These are phyloP conservation scores for Amniculicola lignicola DNA, from an alignment of 495 filamentous ascomycete species.

Conservation along the genomic window DNA sequence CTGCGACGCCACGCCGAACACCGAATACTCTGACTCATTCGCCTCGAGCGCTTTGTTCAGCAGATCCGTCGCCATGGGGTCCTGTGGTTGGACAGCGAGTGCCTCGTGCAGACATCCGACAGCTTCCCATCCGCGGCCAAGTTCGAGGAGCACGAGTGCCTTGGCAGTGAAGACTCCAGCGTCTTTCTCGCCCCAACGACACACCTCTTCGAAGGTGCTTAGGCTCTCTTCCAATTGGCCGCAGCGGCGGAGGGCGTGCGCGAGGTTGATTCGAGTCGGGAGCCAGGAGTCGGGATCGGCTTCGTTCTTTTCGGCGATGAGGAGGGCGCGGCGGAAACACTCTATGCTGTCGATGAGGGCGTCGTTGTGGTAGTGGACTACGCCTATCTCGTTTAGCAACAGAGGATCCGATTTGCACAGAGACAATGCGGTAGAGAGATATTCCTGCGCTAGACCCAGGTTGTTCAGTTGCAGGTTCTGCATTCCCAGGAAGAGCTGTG, in stretches of 20 bases:
- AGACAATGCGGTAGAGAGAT: conserved; percentile 79
- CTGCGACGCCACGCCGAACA: conserved; percentile 2
- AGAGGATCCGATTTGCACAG: conserved; percentile 78
- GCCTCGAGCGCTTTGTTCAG: conserved; percentile 41
- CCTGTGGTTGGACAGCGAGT: conserved; percentile 44
- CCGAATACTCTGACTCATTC: conserved; percentile 28
- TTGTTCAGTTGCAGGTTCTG: conserved; percentile 95
- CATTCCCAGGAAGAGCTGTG: conserved; percentile 96
- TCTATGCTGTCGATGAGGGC: conserved; percentile 66
- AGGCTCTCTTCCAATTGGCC: conserved; percentile 49
- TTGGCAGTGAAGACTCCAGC: conserved; percentile 60
- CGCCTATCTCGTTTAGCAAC: conserved; percentile 90
- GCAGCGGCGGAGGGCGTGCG: conserved; percentile 75
- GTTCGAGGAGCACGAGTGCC: conserved; percentile 45
- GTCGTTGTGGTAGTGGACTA: conserved; percentile 90
- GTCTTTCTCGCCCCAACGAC: conserved; percentile 74
- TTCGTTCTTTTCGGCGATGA: conserved; percentile 72
- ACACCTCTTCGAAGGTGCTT: conserved; percentile 58
- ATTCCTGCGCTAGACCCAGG: conserved; percentile 92
- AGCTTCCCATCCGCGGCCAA: conserved; percentile 42
- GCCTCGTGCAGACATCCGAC: conserved; percentile 46
- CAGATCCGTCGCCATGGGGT: conserved; percentile 45
- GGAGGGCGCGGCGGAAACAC: conserved; percentile 71
- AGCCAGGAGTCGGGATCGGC: conserved; percentile 82
- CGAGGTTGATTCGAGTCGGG: conserved; percentile 82